Conservation (phyloP, 1,284 basidiomycete species). For the Rhizoctonia solani region DNA sequence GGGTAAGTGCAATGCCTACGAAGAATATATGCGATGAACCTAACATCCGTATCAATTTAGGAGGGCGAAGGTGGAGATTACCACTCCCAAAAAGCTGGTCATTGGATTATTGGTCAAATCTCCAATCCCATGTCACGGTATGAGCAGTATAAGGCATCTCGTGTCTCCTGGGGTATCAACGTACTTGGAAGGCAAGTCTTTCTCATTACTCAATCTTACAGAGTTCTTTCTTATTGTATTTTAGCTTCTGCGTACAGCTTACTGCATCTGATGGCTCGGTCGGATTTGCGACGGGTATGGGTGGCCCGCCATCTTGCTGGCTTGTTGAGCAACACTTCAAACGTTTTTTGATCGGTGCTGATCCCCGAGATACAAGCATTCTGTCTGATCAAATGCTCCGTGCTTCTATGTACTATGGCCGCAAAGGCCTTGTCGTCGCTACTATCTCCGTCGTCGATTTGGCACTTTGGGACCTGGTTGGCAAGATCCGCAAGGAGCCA, state of each 20-base stretch:
- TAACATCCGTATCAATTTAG: background rate
- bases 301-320: conserved; percentile 59
- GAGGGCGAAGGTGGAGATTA: conserved; percentile 54
- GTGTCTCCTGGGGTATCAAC: conserved; percentile 52
- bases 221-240: background rate
- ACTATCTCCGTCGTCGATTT: conserved; percentile 50
- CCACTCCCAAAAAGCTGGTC: conserved; percentile 47
- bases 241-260: conserved; percentile 54
- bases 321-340: conserved; percentile 57
- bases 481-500: conserved; percentile 57
- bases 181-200: conserved; percentile 47
- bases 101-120: conserved; percentile 47
- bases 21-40: background rate
- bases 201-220: background rate
- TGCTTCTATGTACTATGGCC: conserved; percentile 56
- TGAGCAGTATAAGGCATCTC: conserved; percentile 52
- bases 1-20: conserved; percentile 10
- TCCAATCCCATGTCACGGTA: conserved; percentile 54
- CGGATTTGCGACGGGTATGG: conserved; percentile 56
- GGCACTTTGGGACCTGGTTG: conserved; percentile 58
- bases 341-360: conserved; percentile 56
- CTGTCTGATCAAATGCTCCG: conserved; percentile 53
- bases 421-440: conserved; percentile 55
- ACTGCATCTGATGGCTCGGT: conserved; percentile 54
- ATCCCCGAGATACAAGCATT: conserved; percentile 54